phyloP scores from a whole-genome alignment of 495 filamentous ascomycete species.

The Filosporella fistucella region DNA sequence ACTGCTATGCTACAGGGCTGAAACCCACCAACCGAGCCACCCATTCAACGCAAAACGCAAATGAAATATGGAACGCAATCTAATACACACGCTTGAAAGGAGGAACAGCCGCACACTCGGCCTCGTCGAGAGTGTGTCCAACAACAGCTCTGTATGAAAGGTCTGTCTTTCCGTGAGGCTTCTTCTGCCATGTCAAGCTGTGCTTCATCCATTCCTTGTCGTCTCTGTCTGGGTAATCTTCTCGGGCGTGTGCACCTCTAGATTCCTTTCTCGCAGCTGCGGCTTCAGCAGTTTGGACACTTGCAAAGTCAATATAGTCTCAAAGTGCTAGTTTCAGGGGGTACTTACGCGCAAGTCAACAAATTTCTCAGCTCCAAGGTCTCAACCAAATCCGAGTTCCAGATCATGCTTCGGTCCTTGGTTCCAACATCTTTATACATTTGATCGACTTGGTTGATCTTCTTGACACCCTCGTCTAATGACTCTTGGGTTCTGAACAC shows the following conservation, averaged over 20 bases:
- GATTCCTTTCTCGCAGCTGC: slow-evolving; percentile 22
- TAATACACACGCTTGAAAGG: slow-evolving; percentile 20
- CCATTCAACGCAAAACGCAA: too few relatives aligned
- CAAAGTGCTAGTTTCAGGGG: too few relatives aligned
- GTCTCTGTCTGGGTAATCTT: slow-evolving; percentile 19
- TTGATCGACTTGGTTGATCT: slow-evolving; percentile 13
- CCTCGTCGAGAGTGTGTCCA: slow-evolving; percentile 20
- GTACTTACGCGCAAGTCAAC: slow-evolving; percentile 23
- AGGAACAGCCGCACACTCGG: slow-evolving; percentile 21
- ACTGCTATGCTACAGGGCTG: too few relatives aligned
- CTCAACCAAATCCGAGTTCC: slow-evolving; percentile 25
- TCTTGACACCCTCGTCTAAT: slow-evolving; percentile 1
- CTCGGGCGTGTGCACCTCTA: slow-evolving; percentile 22
- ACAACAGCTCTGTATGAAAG: slow-evolving; percentile 21
- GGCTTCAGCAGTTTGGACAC: slow-evolving; percentile 22
- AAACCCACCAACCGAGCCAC: too few relatives aligned
- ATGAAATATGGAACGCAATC: too few relatives aligned
- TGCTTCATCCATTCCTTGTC: slow-evolving; percentile 23
- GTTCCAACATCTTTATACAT: slow-evolving; percentile 4
- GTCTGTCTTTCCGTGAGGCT: slow-evolving; percentile 13
- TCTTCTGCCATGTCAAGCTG: slow-evolving; percentile 22
- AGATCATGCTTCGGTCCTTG: slow-evolving; percentile 18
- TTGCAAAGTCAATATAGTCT: too few relatives aligned
- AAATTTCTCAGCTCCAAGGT: slow-evolving; percentile 24
- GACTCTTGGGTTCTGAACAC: slow-evolving; percentile 22